Conservation (phyloP, 2,329 filamentous ascomycete genomes). For the Ambrosiella xylebori region DNA sequence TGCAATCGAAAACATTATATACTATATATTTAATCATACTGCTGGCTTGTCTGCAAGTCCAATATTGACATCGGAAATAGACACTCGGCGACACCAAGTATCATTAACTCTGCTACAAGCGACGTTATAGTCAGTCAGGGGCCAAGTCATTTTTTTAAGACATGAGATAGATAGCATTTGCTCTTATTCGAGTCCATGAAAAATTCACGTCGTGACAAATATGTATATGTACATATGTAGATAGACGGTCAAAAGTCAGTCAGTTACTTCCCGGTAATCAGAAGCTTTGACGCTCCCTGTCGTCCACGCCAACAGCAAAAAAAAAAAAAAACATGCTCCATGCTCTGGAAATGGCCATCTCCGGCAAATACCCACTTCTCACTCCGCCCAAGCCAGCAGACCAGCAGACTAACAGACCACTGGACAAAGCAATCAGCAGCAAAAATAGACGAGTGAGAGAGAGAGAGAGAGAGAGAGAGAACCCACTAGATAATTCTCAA, state of each 20-base stretch:
- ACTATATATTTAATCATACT: not conserved
- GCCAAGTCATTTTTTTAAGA: not conserved
- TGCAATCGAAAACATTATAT: not conserved
- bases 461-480: too few relatives aligned
- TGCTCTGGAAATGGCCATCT: not conserved
- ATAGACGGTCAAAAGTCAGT: too few relatives aligned
- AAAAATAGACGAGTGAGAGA: too few relatives aligned
- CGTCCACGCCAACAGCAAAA: too few relatives aligned
- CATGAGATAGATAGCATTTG: not conserved
- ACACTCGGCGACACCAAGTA: not conserved
- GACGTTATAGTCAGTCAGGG: not conserved
- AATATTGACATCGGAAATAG: not conserved
- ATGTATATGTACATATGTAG: too few relatives aligned
- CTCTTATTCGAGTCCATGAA: not conserved
- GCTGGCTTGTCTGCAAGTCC: not conserved
- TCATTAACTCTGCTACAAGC: not conserved
- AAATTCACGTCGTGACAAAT: not conserved
- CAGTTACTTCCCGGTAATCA: too few relatives aligned
- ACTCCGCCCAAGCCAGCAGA: too few relatives aligned
- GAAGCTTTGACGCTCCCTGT: too few relatives aligned
- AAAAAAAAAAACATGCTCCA: not conserved
- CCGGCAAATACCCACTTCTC: not conserved
- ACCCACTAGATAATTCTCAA: too few relatives aligned
- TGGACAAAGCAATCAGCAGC: too few relatives aligned
- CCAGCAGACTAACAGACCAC: too few relatives aligned